Evolutionary conservation across 192 early-diverging fungal species (phyloP).

Genomic region (Entomortierella lignicola): DNA sequence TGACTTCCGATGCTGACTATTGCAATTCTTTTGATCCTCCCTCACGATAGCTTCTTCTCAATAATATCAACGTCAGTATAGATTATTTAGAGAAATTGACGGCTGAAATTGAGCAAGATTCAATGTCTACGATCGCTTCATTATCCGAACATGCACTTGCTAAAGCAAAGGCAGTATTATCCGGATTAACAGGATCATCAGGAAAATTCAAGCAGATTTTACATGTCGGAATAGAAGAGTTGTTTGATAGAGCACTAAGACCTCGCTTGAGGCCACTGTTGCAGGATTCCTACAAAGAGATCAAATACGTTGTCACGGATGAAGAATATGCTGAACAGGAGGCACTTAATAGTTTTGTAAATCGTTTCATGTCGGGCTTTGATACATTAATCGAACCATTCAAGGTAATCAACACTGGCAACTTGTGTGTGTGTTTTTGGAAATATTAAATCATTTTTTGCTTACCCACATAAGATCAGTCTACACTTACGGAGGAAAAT

Average conservation of each 20-base stretch:
- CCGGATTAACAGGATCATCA: conserved; percentile 66
- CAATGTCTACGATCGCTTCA: conserved; percentile 60
- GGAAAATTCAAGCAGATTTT: conserved; percentile 74
- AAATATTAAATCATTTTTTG: background rate
- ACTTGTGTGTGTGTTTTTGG: background rate
- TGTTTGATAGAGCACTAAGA: conserved; percentile 82
- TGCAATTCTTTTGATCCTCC: background rate
- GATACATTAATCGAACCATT: conserved; percentile 65
- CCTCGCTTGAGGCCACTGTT: conserved; percentile 83
- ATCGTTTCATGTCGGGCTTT: conserved; percentile 83
- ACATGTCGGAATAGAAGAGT: conserved; percentile 78
- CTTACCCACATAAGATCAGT: conserved; percentile 28
- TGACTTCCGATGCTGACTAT: too few species aligned
- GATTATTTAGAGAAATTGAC: conserved; percentile 83
- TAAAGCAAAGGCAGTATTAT: conserved; percentile 69
- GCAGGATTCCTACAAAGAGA: conserved; percentile 83
- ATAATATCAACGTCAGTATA: conserved; percentile 89
- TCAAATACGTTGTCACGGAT: conserved; percentile 91
- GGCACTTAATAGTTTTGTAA: conserved; percentile 83
- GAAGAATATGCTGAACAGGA: conserved; percentile 91
- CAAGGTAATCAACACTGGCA: conserved; percentile 55
- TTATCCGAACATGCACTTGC: conserved; percentile 62
- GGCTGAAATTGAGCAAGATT: conserved; percentile 70
- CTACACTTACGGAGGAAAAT: conserved; percentile 76
- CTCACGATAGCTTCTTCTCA: conserved; percentile 70